A percentile compares a stretch with the other conserved stretches of the same genome.
phyloP scores from a whole-genome alignment of 2,329 filamentous ascomycete species.

The Coniochaeta pulveracea region DNA sequence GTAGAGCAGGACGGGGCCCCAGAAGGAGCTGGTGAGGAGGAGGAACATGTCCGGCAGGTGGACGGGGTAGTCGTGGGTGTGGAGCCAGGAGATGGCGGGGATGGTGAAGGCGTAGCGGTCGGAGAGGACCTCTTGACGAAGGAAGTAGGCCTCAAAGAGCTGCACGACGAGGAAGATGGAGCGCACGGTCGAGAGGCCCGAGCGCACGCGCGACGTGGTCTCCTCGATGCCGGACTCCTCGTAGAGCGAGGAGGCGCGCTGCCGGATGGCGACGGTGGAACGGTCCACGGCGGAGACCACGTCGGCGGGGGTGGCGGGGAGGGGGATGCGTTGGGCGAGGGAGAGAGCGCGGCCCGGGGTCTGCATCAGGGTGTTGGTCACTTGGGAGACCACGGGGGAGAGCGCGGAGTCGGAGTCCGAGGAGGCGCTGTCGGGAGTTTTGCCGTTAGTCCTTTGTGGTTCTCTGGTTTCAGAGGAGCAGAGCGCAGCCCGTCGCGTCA shows the following conservation, averaged over 20 bases:
- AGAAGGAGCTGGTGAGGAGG: slow-evolving; percentile 67
- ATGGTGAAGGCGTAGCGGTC: slow-evolving; percentile 63
- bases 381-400: too few species aligned
- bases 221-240: slow-evolving; percentile 56
- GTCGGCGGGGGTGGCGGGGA: slow-evolving; percentile 70
- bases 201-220: slow-evolving; percentile 52
- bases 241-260: slow-evolving; percentile 53
- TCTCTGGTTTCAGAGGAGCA: neutral
- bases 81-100: slow-evolving; percentile 46
- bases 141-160: slow-evolving; percentile 56
- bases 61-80: slow-evolving; percentile 47
- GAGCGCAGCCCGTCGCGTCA: too few species aligned
- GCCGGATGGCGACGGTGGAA: slow-evolving; percentile 53
- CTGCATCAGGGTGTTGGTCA: slow-evolving; percentile 33
- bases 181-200: slow-evolving; percentile 59
- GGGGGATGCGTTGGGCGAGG: slow-evolving; percentile 50
- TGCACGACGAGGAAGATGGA: slow-evolving; percentile 60
- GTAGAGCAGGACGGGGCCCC: slow-evolving; percentile 74
- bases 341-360: slow-evolving; percentile 40
- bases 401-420: slow-evolving; percentile 17
- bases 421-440: slow-evolving; percentile 5
- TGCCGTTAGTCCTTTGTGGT: slow-evolving; percentile 4
- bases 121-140: slow-evolving; percentile 61
- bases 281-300: slow-evolving; percentile 68
- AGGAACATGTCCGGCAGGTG: slow-evolving; percentile 72